These are phyloP conservation scores for Phytophthora ramorum DNA, from an alignment of 352 stramenopile species.

Conservation along the genomic window DNA sequence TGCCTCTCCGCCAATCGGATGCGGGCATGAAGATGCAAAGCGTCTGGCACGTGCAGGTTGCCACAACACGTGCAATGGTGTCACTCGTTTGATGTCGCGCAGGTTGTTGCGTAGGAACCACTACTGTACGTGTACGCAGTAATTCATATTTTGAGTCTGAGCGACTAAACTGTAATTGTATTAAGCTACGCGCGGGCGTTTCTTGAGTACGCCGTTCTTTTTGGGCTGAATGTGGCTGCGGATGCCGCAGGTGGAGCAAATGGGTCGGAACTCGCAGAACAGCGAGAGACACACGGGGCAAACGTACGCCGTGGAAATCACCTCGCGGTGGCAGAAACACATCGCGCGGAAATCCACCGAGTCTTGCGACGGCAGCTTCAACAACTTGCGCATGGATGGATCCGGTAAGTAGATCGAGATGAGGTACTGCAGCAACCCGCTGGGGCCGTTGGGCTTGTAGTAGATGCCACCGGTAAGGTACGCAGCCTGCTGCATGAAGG, in stretches of 20 bases:
- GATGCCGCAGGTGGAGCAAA: constrained; percentile 89
- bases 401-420: constrained; percentile 89
- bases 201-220: constrained; percentile 67
- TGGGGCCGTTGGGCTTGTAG: constrained; percentile 81
- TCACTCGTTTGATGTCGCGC: too few relatives aligned
- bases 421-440: constrained; percentile 83
- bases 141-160: constrained; percentile 1
- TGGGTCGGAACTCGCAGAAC: constrained; percentile 88
- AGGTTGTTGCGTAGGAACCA: too few relatives aligned
- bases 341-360: constrained; percentile 90
- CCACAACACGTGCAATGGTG: background rate
- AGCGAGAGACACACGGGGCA: constrained; percentile 90
- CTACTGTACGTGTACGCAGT: background rate
- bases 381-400: constrained; percentile 75
- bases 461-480: constrained; percentile 90
- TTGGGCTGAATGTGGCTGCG: constrained; percentile 81
- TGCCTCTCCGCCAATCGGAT: constrained; percentile 20
- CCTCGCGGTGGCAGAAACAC: constrained; percentile 89
- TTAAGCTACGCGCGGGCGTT: constrained; percentile 42
- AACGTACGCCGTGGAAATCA: constrained; percentile 86
- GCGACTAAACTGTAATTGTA: constrained; percentile 18
- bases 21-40: background rate
- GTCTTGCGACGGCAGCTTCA: constrained; percentile 87
- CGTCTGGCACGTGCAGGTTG: background rate
- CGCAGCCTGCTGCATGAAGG: constrained; percentile 89